Base-by-base conservation (phyloP, 192 early-diverging fungal genomes). In the Podila horticola region DNA sequence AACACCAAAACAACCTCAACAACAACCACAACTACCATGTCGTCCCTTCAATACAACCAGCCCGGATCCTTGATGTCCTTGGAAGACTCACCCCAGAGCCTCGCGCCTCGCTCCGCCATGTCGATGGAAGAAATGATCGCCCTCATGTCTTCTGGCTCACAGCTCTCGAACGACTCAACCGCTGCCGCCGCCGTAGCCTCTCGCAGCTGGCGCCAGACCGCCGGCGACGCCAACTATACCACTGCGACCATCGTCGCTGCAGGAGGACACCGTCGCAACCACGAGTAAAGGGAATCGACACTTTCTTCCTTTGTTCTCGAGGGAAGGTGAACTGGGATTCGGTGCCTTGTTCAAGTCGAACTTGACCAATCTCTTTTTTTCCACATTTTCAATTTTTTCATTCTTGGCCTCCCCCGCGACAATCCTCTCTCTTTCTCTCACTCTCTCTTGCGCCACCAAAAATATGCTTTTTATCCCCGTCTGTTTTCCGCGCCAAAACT, bases 61-160 rank as follows among this genome's bases (percentile, higher is more conserved):
- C 66, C 71, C 67, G 66, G 52, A 45, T 72, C 66, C 77, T 29
- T 81, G 66, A 51, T 81, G 70, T 58, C 71, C 15, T 20, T 64
- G 28, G 77, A 81, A 36, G 77, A 81, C 34, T 36, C 67, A 0
- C 22, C 69, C n/a, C 70, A 72, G 52, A 76, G 68, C 63, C 71
- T 81, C 49, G 77, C 71, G 4, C 77, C 77, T 20, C 77, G 77
- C 38, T 72, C 77, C 4, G 71, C 77, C 22, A 49, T 41, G 19
- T 72, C 71, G 4, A 81, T 81, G 77, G 77, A 81, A 15, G 71
- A 81, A 26, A 64, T 81, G 77, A 69, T 81, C 12, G 77, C 77
- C n/a, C 19, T 55, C 22, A 60, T 81, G 58, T 29, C 72, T 55
- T 36, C 62, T 5, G 26, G 38, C 2, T 50, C 65, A 20, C 71